Percentiles rank a stretch among this genome's conserved stretches.
These are phyloP conservation scores for Viridothelium virens DNA, from an alignment of 495 filamentous ascomycete genomes.

Conservation along the genomic window DNA sequence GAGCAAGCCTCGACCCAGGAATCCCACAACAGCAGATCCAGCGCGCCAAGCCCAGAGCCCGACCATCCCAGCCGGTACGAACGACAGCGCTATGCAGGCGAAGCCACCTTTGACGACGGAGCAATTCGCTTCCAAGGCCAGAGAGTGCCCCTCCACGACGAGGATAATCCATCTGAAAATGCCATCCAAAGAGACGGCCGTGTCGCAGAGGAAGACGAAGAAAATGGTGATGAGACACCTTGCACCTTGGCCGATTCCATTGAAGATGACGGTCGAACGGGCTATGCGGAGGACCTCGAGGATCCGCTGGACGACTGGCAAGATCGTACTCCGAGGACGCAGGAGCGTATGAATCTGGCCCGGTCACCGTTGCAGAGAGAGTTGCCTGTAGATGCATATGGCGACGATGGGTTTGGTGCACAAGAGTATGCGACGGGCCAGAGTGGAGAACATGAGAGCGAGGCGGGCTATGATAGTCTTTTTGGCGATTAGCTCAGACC, in stretches of 20 bases:
- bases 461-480: neutral
- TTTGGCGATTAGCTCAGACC: neutral
- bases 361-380: neutral
- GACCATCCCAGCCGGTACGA: neutral
- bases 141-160: neutral
- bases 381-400: neutral
- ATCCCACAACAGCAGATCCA: neutral
- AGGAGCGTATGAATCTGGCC: neutral
- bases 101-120: neutral
- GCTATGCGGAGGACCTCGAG: neutral
- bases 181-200: neutral
- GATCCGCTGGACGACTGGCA: conserved; percentile 5
- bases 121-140: neutral
- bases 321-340: neutral
- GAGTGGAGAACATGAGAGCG: neutral
- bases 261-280: neutral
- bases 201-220: neutral
- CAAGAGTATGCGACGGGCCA: neutral
- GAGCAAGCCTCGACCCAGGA: neutral
- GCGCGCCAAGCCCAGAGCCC: neutral
- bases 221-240: neutral
- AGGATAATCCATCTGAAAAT: neutral
- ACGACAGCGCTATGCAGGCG: neutral
- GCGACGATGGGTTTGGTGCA: neutral
- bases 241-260: neutral